Percentiles rank a stretch among this genome's conserved stretches.
These are phyloP conservation scores for Pichia kluyveri DNA, from an alignment of 805 yeast species.

Conservation along the genomic window DNA sequence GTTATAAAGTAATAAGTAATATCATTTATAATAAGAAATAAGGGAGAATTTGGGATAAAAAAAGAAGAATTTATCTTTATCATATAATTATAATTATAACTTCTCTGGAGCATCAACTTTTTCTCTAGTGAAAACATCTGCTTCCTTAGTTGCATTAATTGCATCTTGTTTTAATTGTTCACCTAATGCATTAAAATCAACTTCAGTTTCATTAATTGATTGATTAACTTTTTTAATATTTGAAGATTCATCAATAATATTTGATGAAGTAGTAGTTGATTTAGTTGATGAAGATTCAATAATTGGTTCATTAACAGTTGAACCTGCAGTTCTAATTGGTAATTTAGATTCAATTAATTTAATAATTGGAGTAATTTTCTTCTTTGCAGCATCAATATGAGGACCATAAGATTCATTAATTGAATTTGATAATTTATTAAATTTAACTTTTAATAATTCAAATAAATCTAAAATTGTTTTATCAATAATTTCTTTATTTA, in stretches of 20 bases:
- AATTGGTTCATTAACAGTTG: constrained; percentile 36
- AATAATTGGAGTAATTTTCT: constrained; percentile 61
- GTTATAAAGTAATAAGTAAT: too few species aligned
- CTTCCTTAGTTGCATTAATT: constrained; percentile 2
- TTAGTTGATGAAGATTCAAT: constrained; percentile 1
- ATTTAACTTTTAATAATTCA: constrained; percentile 41
- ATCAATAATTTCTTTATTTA: constrained; percentile 72
- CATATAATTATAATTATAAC: background rate
- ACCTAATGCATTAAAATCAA: constrained; percentile 11
- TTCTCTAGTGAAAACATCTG: constrained; percentile 9
- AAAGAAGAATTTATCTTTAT: too few species aligned
- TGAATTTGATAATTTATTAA: constrained; percentile 31
- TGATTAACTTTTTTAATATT: constrained; percentile 3
- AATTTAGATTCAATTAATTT: constrained; percentile 46
- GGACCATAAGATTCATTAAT: constrained; percentile 44
- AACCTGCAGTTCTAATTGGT: constrained; percentile 62
- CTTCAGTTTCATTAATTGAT: constrained; percentile 6
- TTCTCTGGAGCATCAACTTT: constrained; percentile 7
- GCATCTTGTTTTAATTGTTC: constrained; percentile 13
- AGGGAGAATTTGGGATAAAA: background rate
- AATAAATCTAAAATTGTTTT: constrained; percentile 41
- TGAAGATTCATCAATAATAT: constrained; percentile 1
- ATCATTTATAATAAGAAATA: background rate
- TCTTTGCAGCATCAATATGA: constrained; percentile 44
- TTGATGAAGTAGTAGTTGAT: constrained; percentile 5